Evolutionary conservation across 805 yeast species (phyloP).

Genomic region (Spathaspora hagerdaliae): DNA sequence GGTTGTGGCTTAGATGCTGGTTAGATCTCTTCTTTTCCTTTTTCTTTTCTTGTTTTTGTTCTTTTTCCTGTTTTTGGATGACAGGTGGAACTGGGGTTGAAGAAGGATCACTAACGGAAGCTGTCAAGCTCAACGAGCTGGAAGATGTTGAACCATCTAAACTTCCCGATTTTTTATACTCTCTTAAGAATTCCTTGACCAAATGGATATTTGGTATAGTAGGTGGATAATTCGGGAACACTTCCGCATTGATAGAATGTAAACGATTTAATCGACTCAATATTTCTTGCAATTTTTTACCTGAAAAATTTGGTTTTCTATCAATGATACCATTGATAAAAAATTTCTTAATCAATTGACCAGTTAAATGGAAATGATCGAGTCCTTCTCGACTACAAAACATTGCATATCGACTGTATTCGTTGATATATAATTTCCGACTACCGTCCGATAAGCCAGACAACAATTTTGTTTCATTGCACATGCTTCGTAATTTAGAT

Average conservation of each 20-base stretch:
- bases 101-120: background rate
- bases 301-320: conserved; percentile 1
- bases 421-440: conserved; percentile 4
- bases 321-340: conserved; percentile 1
- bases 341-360: conserved; percentile 2
- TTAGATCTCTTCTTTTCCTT: background rate
- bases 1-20: too few species aligned
- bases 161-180: background rate
- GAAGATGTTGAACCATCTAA: background rate
- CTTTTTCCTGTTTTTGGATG: background rate
- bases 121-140: too few species aligned
- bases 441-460: conserved; percentile 3
- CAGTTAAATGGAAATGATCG: conserved; percentile 6
- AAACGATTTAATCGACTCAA: conserved; percentile 5
- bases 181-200: conserved; percentile 3
- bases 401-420: conserved; percentile 7
- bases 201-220: conserved; percentile 3
- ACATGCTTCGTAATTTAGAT: conserved; percentile 4
- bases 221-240: conserved; percentile 1
- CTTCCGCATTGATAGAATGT: conserved; percentile 6
- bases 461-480: conserved; percentile 1
- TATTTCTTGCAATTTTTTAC: conserved; percentile 5
- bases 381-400: conserved; percentile 5
- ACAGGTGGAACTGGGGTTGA: background rate
- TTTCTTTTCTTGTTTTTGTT: too few species aligned